phyloP scores from a whole-genome alignment of 768 basidiomycete species.

The Suillus plorans region DNA sequence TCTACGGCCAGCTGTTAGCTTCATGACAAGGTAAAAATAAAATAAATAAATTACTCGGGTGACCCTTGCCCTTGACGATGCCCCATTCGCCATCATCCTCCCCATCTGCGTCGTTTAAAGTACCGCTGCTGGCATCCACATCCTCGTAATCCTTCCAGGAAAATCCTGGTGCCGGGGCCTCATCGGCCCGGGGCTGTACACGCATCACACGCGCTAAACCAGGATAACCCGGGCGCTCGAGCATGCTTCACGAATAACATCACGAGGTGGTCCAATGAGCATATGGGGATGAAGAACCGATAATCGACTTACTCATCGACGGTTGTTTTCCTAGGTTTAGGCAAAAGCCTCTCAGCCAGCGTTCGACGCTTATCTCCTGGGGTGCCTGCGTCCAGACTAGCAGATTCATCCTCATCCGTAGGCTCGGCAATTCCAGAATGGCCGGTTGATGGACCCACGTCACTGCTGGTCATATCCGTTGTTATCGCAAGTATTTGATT shows the following conservation, averaged over 20 bases:
- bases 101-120: constrained; percentile 58
- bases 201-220: constrained; percentile 67
- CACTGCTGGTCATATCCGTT: constrained; percentile 42
- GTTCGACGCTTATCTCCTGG: constrained; percentile 34
- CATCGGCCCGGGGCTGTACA: constrained; percentile 54
- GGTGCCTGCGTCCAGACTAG: constrained; percentile 36
- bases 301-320: constrained; percentile 62
- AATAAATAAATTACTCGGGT: constrained; percentile 35
- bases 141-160: constrained; percentile 82
- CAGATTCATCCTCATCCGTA: constrained; percentile 28
- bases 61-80: constrained; percentile 60
- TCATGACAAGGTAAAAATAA: not conserved
- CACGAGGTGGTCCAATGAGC: constrained; percentile 3
- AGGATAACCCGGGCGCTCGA: constrained; percentile 57
- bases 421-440: constrained; percentile 36
- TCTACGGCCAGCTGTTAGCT: constrained; percentile 17
- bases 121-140: constrained; percentile 38
- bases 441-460: constrained; percentile 52
- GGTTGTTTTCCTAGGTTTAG: constrained; percentile 62
- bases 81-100: constrained; percentile 81
- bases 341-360: constrained; percentile 63
- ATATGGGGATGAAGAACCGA: not conserved
- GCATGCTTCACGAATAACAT: constrained; percentile 47
- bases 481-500: constrained; percentile 19
- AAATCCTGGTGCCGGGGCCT: constrained; percentile 62